These are phyloP conservation scores for Zizania latifolia DNA, from an alignment of 176 grass and related monocot species.

Conservation along the genomic window DNA sequence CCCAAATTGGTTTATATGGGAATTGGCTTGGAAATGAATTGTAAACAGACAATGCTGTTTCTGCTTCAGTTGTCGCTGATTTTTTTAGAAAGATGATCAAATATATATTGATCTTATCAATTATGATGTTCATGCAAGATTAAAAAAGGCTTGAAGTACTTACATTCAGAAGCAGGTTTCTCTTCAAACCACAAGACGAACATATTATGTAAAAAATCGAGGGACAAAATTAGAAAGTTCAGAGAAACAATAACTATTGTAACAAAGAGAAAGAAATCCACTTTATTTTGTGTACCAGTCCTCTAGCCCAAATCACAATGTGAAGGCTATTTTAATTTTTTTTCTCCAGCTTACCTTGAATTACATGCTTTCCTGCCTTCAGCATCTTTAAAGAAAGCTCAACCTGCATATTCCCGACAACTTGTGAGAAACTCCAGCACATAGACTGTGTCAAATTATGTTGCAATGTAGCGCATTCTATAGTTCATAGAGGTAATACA, in stretches of 20 bases:
- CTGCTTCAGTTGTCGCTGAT: constrained; percentile 65
- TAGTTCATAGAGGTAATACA: neutral
- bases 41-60: constrained; percentile 65
- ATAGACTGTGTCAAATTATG: neutral
- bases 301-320: neutral
- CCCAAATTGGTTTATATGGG: constrained; percentile 65
- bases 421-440: neutral
- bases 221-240: constrained; percentile 36
- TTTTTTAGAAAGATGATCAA: constrained; percentile 13
- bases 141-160: constrained; percentile 19
- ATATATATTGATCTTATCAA: neutral
- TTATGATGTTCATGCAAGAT: constrained; percentile 7
- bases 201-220: constrained; percentile 31
- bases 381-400: constrained; percentile 90
- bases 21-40: constrained; percentile 56
- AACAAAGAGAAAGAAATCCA: neutral
- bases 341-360: constrained; percentile 77
- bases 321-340: constrained; percentile 2
- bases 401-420: constrained; percentile 47
- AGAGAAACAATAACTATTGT: neutral
- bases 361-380: constrained; percentile 85
- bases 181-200: constrained; percentile 48
- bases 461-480: too few species aligned
- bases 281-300: neutral
- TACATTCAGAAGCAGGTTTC: constrained; percentile 98